A percentile compares a stretch with the other conserved stretches of the same genome.
Conservation (phyloP, 768 basidiomycete species). For the Sarcomyxa edulis region DNA sequence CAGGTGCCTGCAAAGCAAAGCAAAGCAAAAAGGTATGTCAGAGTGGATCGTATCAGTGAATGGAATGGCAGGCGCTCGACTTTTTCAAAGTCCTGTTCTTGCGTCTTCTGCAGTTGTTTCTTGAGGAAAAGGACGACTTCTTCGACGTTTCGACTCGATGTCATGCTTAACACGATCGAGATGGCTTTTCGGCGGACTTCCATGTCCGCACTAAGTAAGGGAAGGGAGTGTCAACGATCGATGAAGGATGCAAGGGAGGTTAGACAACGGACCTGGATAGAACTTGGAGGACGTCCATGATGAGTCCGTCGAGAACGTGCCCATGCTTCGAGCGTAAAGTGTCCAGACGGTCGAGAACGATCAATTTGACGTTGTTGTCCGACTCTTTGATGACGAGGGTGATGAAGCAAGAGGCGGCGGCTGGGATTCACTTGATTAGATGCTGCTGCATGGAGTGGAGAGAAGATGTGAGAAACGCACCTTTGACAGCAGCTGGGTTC, state of each 20-base stretch:
- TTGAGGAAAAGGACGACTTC: conserved; percentile 95
- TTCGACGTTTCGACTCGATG: conserved; percentile 90
- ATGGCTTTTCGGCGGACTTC: conserved; percentile 94
- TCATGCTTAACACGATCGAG: conserved; percentile 86
- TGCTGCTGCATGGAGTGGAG: neutral
- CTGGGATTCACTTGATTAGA: conserved; percentile 31
- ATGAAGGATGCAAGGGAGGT: neutral
- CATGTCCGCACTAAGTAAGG: conserved; percentile 82
- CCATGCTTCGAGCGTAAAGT: conserved; percentile 79
- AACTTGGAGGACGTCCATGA: conserved; percentile 94
- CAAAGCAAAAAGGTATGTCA: neutral
- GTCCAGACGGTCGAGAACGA: conserved; percentile 91
- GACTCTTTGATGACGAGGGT: conserved; percentile 91
- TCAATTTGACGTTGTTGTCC: conserved; percentile 98
- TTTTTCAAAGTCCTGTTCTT: conserved; percentile 92
- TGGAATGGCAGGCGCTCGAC: conserved; percentile 28
- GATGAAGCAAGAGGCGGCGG: conserved; percentile 85
- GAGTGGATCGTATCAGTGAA: neutral
- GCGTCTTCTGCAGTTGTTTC: conserved; percentile 93
- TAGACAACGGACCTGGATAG: conserved; percentile 55
- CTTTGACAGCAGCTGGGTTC: conserved; percentile 94
- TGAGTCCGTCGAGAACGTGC: conserved; percentile 81
- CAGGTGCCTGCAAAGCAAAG: conserved; percentile 59
- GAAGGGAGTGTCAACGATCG: neutral
- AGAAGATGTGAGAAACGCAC: conserved; percentile 28